Evolutionary conservation across 208 protist genomes (phyloP), one percentile per base, ranked within the genome.

Genomic region (Trypanosoma grayi): DNA sequence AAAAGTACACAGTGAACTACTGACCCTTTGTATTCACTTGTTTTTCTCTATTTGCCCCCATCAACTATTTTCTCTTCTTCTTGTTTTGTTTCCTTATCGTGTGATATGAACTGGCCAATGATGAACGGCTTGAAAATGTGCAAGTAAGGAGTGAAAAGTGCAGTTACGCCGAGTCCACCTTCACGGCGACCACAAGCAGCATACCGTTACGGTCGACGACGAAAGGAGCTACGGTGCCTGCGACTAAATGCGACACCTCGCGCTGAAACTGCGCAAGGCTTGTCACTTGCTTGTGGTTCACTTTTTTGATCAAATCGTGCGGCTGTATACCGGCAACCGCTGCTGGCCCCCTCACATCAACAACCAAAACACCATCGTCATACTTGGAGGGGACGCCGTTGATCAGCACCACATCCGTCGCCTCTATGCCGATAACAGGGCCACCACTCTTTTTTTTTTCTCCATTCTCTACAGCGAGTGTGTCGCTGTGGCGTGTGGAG

Each of bases 341-440:
- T 28, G 85, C 73, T 13, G 79, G 79, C 8, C 85, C 85, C 1
- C 67, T 77, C 2, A 79, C 75, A 62, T 75, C 74, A 10, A 87
- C 70, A 6, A 92, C 82, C 4, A 92, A 54, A 44, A 92, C 85
- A 0, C 79, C 85, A 51, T 43, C 48, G 3, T 78, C 66, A 67
- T 81, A 89, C 36, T 57, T 68, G 10, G 81, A 82, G 11, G 63
- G 52, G n/a, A 85, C 68, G 36, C 80, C 83, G 34, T 85, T 80
- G 24, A 83, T 54, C 7, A 83, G 33, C 37, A 85, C 60, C 13
- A 67, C 75, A 55, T 85, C 75, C 3, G 76, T 80, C 55, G 81
- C 81, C 28, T 91, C 81, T 13, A 91, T 56, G 6, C 84, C 84
- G 27, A 91, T 37, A 34, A 85, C 69, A 18, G 77, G 66, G 0